phyloP scores from a whole-genome alignment of 371 early-diverging fungal genomes.

The Mucor racemosus region DNA sequence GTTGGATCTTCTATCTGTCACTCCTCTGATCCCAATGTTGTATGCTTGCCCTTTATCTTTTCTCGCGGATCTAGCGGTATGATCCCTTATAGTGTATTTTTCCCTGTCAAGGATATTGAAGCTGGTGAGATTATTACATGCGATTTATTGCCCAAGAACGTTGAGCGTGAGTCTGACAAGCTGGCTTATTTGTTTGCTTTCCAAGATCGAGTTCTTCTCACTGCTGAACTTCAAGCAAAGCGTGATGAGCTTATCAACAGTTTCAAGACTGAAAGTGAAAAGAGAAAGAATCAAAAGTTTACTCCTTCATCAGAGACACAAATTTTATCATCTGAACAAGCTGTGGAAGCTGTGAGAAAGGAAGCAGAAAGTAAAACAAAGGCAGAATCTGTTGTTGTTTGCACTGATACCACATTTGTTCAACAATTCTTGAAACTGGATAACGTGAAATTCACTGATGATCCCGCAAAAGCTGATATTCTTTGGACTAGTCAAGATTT shows the following conservation, averaged over 20 bases:
- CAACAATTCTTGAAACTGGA: conserved; percentile 54
- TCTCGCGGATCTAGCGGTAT: conserved; percentile 56
- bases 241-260: conserved; percentile 34
- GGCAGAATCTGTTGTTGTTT: conserved; percentile 9
- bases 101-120: conserved; percentile 58
- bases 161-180: conserved; percentile 46
- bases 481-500: conserved; percentile 60
- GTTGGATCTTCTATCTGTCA: conserved; percentile 66
- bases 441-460: conserved; percentile 49
- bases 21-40: conserved; percentile 58
- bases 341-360: conserved; percentile 16
- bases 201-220: conserved; percentile 42
- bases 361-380: conserved; percentile 26
- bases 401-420: conserved; percentile 51
- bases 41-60: conserved; percentile 64
- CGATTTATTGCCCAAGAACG: conserved; percentile 53
- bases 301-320: background rate
- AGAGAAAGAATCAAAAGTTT: background rate
- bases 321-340: conserved; percentile 11
- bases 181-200: conserved; percentile 58
- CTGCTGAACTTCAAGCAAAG: conserved; percentile 21
- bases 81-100: conserved; percentile 66
- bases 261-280: conserved; percentile 28
- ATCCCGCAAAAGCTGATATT: conserved; percentile 53
- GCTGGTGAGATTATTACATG: conserved; percentile 55